A percentile compares a stretch with the other conserved stretches of the same genome.
phyloP scores from a whole-genome alignment of 2,329 filamentous ascomycete species.

The Samsoniella hepiali region DNA sequence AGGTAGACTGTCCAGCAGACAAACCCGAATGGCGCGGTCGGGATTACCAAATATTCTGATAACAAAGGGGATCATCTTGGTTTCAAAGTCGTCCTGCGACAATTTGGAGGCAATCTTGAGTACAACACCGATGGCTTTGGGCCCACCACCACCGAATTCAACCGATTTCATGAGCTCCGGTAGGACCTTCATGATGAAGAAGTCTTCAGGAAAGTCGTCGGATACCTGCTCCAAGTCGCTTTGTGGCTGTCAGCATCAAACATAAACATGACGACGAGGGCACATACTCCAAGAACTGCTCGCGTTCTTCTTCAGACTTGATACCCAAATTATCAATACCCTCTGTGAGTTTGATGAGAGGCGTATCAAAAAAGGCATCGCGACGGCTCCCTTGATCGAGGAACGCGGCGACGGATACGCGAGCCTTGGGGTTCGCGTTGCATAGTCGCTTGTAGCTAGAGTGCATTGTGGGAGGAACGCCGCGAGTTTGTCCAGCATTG shows the following conservation, averaged over 20 bases:
- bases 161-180: conserved; percentile 96
- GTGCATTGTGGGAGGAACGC: conserved; percentile 83
- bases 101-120: conserved; percentile 89
- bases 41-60: conserved; percentile 86
- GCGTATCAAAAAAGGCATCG: conserved; percentile 88
- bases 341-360: conserved; percentile 87
- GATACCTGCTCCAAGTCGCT: conserved; percentile 78
- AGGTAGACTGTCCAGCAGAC: conserved; percentile 81
- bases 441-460: conserved; percentile 85
- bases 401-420: conserved; percentile 80
- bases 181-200: conserved; percentile 95
- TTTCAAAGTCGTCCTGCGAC: conserved; percentile 83
- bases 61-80: conserved; percentile 79
- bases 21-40: conserved; percentile 88
- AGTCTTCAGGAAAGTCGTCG: conserved; percentile 95
- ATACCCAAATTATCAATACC: conserved; percentile 90
- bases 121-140: conserved; percentile 82
- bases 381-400: conserved; percentile 80
- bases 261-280: not conserved
- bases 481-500: conserved; percentile 81
- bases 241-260: conserved; percentile 32
- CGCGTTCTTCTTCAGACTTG: conserved; percentile 79
- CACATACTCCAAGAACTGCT: conserved; percentile 70
- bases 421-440: conserved; percentile 83
- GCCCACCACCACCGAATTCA: conserved; percentile 95